Percentiles rank a stretch among this genome's conserved stretches.
These are phyloP conservation scores for Cercophora sp. DNA, from an alignment of 495 filamentous ascomycete species.

Conservation along the genomic window DNA sequence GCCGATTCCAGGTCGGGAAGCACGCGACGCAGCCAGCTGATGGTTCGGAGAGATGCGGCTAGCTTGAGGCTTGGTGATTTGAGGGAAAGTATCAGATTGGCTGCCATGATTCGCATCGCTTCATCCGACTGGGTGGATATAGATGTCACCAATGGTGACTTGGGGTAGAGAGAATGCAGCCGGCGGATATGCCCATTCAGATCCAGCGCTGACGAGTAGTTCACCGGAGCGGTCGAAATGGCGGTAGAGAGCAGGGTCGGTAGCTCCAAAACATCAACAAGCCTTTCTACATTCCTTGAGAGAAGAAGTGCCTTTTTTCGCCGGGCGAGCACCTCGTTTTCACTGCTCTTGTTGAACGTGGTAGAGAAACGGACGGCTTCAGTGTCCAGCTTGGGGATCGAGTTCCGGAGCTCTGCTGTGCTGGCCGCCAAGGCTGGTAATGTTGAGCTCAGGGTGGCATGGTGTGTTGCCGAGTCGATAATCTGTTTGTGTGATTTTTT, in stretches of 20 bases:
- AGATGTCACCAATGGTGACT: constrained; percentile 67
- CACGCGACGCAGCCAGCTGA: constrained; percentile 86
- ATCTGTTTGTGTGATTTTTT: constrained; percentile 89
- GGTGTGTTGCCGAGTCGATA: constrained; percentile 72
- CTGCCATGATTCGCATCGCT: constrained; percentile 85
- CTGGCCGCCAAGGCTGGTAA: constrained; percentile 65
- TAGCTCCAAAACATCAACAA: constrained; percentile 88
- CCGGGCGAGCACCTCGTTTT: constrained; percentile 64
- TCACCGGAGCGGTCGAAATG: constrained; percentile 47
- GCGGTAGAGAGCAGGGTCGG: constrained; percentile 75
- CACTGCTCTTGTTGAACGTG: constrained; percentile 72
- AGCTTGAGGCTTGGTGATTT: constrained; percentile 77
- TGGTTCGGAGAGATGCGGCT: constrained; percentile 83
- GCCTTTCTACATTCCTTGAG: constrained; percentile 78
- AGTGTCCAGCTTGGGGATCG: constrained; percentile 74
- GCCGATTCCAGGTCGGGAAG: constrained; percentile 64
- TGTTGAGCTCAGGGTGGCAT: constrained; percentile 63
- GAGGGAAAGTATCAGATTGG: constrained; percentile 74
- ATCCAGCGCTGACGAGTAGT: constrained; percentile 87
- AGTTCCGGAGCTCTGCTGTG: constrained; percentile 60
- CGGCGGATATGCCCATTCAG: constrained; percentile 91
- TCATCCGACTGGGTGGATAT: constrained; percentile 76
- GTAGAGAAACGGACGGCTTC: constrained; percentile 75
- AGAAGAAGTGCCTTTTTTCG: constrained; percentile 83
- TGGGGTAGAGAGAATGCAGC: constrained; percentile 74